These are phyloP conservation scores for Thalassiosira profunda DNA, from an alignment of 108 stramenopile genomes.

Conservation along the genomic window DNA sequence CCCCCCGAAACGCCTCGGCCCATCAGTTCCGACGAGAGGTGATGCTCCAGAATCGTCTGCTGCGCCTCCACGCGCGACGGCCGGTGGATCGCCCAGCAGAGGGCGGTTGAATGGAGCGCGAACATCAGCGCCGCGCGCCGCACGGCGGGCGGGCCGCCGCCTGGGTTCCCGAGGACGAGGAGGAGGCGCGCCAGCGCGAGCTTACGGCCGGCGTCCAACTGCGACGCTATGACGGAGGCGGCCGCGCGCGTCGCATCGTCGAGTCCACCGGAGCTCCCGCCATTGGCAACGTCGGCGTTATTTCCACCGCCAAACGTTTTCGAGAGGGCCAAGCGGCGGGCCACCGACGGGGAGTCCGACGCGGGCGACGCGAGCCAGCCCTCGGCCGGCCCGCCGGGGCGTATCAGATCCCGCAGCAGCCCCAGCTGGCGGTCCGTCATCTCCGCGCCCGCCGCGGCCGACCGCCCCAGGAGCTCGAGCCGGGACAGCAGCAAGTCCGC, in stretches of 20 bases:
- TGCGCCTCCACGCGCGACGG: constrained; percentile 9
- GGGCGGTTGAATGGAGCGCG: constrained; percentile 33
- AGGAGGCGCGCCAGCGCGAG: constrained; percentile 34
- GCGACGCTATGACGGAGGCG: constrained; percentile 13
- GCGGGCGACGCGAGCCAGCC: constrained; percentile 30
- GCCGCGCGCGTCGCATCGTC: constrained; percentile 10
- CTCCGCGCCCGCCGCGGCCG: constrained; percentile 6
- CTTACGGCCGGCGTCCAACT: constrained; percentile 26
- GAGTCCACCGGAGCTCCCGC: background rate
- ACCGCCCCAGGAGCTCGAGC: constrained; percentile 21
- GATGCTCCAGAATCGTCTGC: constrained; percentile 33
- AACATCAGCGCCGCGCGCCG: constrained; percentile 22
- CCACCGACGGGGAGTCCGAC: constrained; percentile 18
- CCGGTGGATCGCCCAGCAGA: constrained; percentile 42
- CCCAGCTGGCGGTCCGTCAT: constrained; percentile 24
- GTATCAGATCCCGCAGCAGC: constrained; percentile 16
- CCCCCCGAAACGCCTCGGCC: background rate
- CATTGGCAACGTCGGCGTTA: constrained; percentile 14
- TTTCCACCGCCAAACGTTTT: constrained; percentile 5
- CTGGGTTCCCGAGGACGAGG: constrained; percentile 15
- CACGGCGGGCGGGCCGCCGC: constrained; percentile 4
- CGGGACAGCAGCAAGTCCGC: constrained; percentile 19
- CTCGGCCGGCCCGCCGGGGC: constrained; percentile 15
- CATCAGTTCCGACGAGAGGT: constrained; percentile 6
- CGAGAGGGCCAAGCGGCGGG: constrained; percentile 15